These are phyloP conservation scores for Quercus variabilis DNA, from an alignment of 306 rosid species.

Conservation along the genomic window DNA sequence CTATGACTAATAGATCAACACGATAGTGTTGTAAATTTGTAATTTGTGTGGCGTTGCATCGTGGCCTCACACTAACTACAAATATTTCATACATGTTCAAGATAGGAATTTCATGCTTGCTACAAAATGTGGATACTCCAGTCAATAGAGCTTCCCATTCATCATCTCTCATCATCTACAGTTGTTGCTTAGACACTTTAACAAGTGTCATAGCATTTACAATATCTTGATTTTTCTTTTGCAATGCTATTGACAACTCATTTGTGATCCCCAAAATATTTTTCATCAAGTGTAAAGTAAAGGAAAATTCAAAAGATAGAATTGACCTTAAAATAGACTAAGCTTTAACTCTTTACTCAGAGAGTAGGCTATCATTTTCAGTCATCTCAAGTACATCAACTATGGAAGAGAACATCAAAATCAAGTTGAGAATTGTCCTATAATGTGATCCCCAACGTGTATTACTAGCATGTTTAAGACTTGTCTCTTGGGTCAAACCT, in stretches of 20 bases:
- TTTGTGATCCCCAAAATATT: neutral
- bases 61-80: neutral
- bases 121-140: neutral
- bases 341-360: neutral
- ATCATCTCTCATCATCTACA: neutral
- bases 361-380: neutral
- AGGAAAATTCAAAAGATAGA: neutral
- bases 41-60: neutral
- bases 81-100: neutral
- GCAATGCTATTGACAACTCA: neutral
- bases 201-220: neutral
- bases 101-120: neutral
- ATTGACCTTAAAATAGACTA: too few relatives aligned
- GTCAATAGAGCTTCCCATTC: too few relatives aligned
- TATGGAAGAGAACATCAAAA: neutral
- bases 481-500: neutral
- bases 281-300: neutral
- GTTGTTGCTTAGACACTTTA: neutral
- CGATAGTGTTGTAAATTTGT: too few relatives aligned
- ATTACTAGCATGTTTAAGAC: neutral
- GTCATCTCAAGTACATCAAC: neutral
- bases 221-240: conserved; percentile 6
- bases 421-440: neutral
- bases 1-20: neutral
- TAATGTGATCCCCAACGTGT: neutral